Conservation (phyloP, 179 eudicot genomes). For the Beta corolliflora region DNA sequence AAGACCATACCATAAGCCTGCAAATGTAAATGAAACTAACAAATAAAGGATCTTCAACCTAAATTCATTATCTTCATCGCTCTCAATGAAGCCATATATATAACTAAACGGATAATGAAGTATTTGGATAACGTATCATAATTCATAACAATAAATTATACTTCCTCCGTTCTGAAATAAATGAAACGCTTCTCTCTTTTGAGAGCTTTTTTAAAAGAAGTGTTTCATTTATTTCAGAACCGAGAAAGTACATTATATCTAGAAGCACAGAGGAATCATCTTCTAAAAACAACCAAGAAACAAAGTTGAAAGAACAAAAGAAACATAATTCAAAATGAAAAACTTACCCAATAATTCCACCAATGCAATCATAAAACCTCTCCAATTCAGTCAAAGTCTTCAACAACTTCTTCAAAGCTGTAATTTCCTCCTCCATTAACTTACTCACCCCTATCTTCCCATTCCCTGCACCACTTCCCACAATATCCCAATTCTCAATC, state of each 20-base stretch:
- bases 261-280: neutral
- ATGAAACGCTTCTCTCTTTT: too few species aligned
- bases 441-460: slow-evolving; percentile 15
- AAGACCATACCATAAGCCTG: neutral
- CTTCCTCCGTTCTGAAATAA: too few species aligned
- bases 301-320: neutral
- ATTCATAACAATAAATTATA: too few species aligned
- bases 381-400: slow-evolving; percentile 71
- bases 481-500: slow-evolving; percentile 72
- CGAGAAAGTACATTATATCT: too few species aligned
- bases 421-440: slow-evolving; percentile 37
- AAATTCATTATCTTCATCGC: neutral
- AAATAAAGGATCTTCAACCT: neutral
- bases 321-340: neutral
- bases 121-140: too few species aligned
- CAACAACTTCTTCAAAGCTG: slow-evolving; percentile 53
- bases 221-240: too few species aligned
- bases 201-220: too few species aligned
- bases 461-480: slow-evolving; percentile 33
- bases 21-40: neutral
- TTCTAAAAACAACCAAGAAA: neutral
- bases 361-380: slow-evolving; percentile 84
- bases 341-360: slow-evolving; percentile 87
- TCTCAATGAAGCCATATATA: neutral
- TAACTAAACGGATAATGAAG: neutral